Evolutionary conservation across 441 rosid genomes (phyloP).

Genomic region (Syzygium syzygioides): DNA sequence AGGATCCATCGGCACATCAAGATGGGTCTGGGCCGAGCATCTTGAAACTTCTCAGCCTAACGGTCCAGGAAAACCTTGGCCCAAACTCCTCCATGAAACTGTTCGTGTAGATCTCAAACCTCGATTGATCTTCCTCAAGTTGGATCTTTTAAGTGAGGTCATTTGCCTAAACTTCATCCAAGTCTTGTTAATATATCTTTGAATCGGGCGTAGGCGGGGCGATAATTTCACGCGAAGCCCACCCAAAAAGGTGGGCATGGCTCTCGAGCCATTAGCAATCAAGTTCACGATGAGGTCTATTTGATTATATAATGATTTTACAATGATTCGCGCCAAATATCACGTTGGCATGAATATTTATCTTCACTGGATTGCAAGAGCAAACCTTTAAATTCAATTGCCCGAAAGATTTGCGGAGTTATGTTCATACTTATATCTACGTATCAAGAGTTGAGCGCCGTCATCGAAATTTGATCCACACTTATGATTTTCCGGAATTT

Average conservation of each 20-base stretch:
- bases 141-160: neutral
- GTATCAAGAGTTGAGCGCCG: fast-evolving
- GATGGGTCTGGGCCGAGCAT: neutral
- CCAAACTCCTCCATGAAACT: neutral
- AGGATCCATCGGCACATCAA: neutral
- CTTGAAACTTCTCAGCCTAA: neutral
- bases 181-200: neutral
- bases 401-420: neutral
- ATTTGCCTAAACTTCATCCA: neutral
- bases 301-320: neutral
- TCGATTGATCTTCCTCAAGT: neutral
- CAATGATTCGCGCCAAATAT: neutral
- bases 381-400: neutral
- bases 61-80: neutral
- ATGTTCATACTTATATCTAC: neutral
- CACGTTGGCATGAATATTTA: neutral
- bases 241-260: neutral
- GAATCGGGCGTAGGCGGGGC: neutral
- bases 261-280: neutral
- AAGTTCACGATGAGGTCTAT: neutral
- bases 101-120: neutral
- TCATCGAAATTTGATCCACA: neutral
- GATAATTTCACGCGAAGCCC: neutral
- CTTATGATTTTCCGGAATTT: neutral
- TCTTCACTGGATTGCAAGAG: neutral